Base-by-base conservation (phyloP, 1,284 basidiomycete species). In the Trichosporon asahii region DNA sequence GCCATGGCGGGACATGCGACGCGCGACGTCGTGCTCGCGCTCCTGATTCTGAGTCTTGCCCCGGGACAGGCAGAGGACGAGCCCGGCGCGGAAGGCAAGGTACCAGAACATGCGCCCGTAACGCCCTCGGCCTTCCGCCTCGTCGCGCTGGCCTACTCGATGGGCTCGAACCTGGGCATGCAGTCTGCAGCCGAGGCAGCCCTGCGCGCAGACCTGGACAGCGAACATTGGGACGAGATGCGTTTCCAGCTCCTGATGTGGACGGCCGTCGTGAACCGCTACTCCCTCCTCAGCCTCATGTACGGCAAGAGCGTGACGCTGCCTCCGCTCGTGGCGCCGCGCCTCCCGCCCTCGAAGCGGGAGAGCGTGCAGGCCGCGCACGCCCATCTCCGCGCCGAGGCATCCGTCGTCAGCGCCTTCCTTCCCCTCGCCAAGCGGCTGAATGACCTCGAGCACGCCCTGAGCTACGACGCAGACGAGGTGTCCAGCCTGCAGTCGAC, bases 31-130 rank as follows among this genome's bases (percentile, higher is more conserved):
- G 69, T 78, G 0, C 66, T 76, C 12, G 76, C 78, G 0, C 70
- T 80, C 1, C 73, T 77, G n/a, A 76, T 80, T 31, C 70, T 77
- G 11, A 70, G 66, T 12, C 73, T 78, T 3, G 69, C 76, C 3
- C 72, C 78, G 9, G 60, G 44, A 11, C 68, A 68, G 4, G 66
- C 69, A 55, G 37, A 49, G n/a, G 66, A 70, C 8, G 61, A 35
- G n/a, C 27, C 7, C 6, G 7, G 21, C 6, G 40, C 11, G 21
- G 27, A n/a, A 5, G 27, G 27, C 29, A 31, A 31, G 27, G 18
- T 31, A 4, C 57, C 57, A 1, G 27, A 61, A 15, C 57, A 61
- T 4, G 70, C 60, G 9, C 74, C 72, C 11, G 53, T 66, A 25
- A 53, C 68, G 12, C 70, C 73, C 11, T 69, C 75, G 2, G 57